Evolutionary conservation across 1,284 basidiomycete species (phyloP).

Genomic region (Coniophora puteana): DNA sequence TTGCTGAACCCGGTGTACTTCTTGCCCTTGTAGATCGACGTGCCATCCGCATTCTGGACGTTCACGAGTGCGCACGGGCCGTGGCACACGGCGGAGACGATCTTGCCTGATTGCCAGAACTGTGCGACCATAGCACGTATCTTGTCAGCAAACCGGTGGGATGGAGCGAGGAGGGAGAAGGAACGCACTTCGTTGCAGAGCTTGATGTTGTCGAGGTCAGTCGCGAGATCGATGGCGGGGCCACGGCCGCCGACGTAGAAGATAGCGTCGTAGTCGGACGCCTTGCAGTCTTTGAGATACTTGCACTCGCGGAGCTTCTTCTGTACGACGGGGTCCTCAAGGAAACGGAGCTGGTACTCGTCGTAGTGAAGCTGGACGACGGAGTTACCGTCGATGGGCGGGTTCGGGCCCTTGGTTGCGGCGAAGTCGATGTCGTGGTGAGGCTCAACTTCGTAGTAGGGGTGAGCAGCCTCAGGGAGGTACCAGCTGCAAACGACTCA

Average conservation of each 20-base stretch:
- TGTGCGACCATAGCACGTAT: conserved; percentile 17
- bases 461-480: conserved; percentile 76
- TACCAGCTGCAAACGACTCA: conserved; percentile 53
- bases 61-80: conserved; percentile 62
- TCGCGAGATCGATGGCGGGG: conserved; percentile 65
- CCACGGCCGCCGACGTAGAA: conserved; percentile 81
- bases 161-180: no score
- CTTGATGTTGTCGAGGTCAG: conserved; percentile 53
- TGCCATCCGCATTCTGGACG: conserved; percentile 49
- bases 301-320: conserved; percentile 56
- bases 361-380: conserved; percentile 49
- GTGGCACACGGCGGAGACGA: conserved; percentile 69
- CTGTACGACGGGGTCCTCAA: conserved; percentile 55
- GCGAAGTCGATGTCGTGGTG: conserved; percentile 67
- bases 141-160: no score
- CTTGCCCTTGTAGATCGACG: conserved; percentile 63
- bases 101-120: conserved; percentile 61
- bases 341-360: conserved; percentile 61
- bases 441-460: conserved; percentile 66
- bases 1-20: conserved; percentile 70
- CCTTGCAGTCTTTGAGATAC: conserved; percentile 57
- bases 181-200: conserved; percentile 54
- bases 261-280: conserved; percentile 64
- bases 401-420: conserved; percentile 66
- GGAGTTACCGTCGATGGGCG: conserved; percentile 65